Evolutionary conservation across 768 basidiomycete species (phyloP), one percentile per base, ranked within the genome.

Genomic region (Kwoniella dendrophila): DNA sequence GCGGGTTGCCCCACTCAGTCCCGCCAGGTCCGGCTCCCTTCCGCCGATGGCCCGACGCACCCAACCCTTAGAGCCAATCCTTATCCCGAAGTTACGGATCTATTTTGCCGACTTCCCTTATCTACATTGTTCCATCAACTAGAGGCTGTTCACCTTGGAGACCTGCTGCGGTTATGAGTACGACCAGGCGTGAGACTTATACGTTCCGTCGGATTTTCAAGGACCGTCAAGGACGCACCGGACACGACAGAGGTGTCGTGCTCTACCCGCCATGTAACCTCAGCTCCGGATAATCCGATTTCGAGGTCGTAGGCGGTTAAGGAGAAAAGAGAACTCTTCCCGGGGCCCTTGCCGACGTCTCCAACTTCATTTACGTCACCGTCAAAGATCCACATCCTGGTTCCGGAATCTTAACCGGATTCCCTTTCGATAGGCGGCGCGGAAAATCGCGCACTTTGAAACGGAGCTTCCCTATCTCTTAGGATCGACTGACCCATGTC

Each of bases 401-500:
- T 86, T 86, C 85, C 84, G 84, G 86, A 86, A 87, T 86, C 82
- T 86, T 85, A 85, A 86, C 86, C 83, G 84, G 84, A 85, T 86
- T 86, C 85, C 86, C 85, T 87, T 87, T 87, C 85, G 84, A 85
- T 84, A 85, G 84, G 84, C 81, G 83, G 82, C 80, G 71, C 81
- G 83, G 83, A 85, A 70, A 85, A 86, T 83, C 82, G 82, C 66
- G 73, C 82, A 80, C 85, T 85, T 86, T 86, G 81, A 86, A 86
- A 86, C 84, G 84, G 86, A 85, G 83, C 83, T 86, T 84, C 83
- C 84, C 85, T 86, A 85, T 85, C 83, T 85, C 85, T 86, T 86
- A 86, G 85, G 86, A 87, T 86, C 86, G 86, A 87, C 86, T 88
- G 83, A 87, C 86, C 86, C 86, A 85, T 87, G 86, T 87, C 85